These are phyloP conservation scores for Endocarpon pusillum DNA, from an alignment of 495 filamentous ascomycete species.

Conservation along the genomic window DNA sequence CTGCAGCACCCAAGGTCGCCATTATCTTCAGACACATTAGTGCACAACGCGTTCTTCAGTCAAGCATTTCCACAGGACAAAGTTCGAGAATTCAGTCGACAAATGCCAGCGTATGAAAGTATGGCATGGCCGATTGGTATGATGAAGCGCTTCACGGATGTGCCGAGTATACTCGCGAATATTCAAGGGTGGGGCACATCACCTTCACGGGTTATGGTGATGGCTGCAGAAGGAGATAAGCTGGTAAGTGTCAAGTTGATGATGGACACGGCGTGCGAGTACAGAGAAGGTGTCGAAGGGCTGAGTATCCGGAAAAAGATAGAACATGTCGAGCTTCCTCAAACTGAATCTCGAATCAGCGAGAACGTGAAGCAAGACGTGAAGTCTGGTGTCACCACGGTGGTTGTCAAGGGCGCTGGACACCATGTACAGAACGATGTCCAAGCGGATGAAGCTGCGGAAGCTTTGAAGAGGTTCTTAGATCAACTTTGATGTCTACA, in stretches of 20 bases:
- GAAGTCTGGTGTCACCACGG: constrained; percentile 17
- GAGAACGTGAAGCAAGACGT: constrained; percentile 8
- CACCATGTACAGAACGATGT: constrained; percentile 33
- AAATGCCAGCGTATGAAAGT: constrained; percentile 24
- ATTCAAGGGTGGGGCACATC: constrained; percentile 13
- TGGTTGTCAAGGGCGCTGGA: constrained; percentile 17
- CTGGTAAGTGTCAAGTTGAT: constrained; percentile 15
- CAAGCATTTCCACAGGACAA: constrained; percentile 10
- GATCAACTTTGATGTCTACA: too few species aligned
- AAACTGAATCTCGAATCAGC: constrained; percentile 4
- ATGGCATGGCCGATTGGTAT: constrained; percentile 28
- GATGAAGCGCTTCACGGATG: constrained; percentile 21
- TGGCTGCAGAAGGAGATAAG: constrained; percentile 22
- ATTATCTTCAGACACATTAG: constrained; percentile 23
- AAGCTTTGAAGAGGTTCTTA: constrained; percentile 20
- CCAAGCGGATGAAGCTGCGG: constrained; percentile 19
- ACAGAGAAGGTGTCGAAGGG: constrained; percentile 10
- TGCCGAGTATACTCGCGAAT: constrained; percentile 15
- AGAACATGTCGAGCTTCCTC: constrained; percentile 4
- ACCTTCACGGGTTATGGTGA: constrained; percentile 16
- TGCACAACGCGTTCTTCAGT: constrained; percentile 27
- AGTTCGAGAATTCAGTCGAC: constrained; percentile 19
- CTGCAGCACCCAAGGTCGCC: constrained; percentile 29
- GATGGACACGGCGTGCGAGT: constrained; percentile 11
- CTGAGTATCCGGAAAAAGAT: constrained; percentile 5